Percentiles rank a stretch among this genome's conserved stretches.
Conservation (phyloP, 805 yeast species). For the Metschnikowia anglica region DNA sequence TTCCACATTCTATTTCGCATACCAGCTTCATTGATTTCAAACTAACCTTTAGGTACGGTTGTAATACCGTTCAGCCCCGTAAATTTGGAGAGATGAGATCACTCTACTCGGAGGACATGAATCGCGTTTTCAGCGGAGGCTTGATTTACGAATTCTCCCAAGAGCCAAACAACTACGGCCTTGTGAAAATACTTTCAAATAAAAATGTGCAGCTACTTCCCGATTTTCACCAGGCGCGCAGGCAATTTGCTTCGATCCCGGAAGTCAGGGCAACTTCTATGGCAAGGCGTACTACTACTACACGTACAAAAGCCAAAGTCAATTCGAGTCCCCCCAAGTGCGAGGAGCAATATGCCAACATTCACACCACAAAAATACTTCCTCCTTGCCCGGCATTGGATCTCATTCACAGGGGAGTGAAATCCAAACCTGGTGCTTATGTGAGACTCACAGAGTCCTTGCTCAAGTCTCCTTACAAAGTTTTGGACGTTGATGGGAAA, state of each 20-base stretch:
- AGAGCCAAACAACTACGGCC: slow-evolving; percentile 76
- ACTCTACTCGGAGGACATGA: slow-evolving; percentile 71
- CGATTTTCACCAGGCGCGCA: slow-evolving; percentile 54
- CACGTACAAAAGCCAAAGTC: slow-evolving; percentile 13
- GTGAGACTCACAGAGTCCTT: slow-evolving; percentile 46
- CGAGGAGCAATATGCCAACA: slow-evolving; percentile 31
- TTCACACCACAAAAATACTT: slow-evolving; percentile 43
- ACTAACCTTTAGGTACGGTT: slow-evolving; percentile 52
- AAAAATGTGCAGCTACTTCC: slow-evolving; percentile 45
- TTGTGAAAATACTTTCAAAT: slow-evolving; percentile 50
- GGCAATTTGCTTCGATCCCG: slow-evolving; percentile 42
- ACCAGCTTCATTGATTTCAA: no score
- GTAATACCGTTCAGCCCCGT: slow-evolving; percentile 80
- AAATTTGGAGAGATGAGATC: slow-evolving; percentile 71
- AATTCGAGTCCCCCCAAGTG: slow-evolving; percentile 27
- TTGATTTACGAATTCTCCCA: slow-evolving; percentile 78
- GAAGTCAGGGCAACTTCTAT: slow-evolving; percentile 24
- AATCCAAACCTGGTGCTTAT: slow-evolving; percentile 47
- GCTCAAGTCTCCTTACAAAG: slow-evolving; percentile 40
- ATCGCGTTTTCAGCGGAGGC: slow-evolving; percentile 79
- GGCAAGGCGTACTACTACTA: slow-evolving; percentile 21
- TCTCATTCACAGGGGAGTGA: slow-evolving; percentile 51
- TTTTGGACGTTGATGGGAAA: slow-evolving; percentile 46
- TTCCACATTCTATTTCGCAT: no score
- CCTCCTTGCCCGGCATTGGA: slow-evolving; percentile 45